These are phyloP conservation scores for Chlamydomonas sphaeroides DNA, from an alignment of 139 green algal genomes.

Conservation along the genomic window DNA sequence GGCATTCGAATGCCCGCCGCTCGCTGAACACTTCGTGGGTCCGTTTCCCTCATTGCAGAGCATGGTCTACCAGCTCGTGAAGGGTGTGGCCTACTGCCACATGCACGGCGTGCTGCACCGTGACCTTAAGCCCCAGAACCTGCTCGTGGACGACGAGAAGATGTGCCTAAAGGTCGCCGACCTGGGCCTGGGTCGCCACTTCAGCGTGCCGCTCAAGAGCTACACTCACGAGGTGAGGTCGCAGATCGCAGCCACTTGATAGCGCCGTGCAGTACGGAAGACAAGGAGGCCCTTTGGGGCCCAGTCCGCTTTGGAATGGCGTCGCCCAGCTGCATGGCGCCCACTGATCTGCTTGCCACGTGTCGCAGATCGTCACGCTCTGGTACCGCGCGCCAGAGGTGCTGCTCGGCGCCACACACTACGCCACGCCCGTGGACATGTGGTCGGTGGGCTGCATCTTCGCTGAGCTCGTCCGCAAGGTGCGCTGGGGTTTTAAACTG, in stretches of 20 bases:
- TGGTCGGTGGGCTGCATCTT: constrained; percentile 99
- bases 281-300: too few relatives aligned
- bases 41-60: too few relatives aligned
- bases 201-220: constrained; percentile 97
- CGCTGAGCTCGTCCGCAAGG: constrained; percentile 85
- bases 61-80: constrained; percentile 97
- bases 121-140: constrained; percentile 99
- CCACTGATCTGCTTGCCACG: too few relatives aligned
- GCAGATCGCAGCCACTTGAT: too few relatives aligned
- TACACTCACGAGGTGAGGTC: constrained; percentile 96
- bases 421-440: constrained; percentile 97
- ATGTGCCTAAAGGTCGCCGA: constrained; percentile 96
- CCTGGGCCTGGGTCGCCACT: constrained; percentile 94
- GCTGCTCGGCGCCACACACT: constrained; percentile 94
- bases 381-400: constrained; percentile 99
- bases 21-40: too few relatives aligned
- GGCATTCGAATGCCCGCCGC: too few relatives aligned
- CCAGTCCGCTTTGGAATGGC: too few relatives aligned
- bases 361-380: constrained; percentile 96
- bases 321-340: too few relatives aligned
- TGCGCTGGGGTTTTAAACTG: too few relatives aligned
- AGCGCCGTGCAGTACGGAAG: too few relatives aligned
- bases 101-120: constrained; percentile 97
- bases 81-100: constrained; percentile 95
- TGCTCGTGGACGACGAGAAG: constrained; percentile 85